Evolutionary conservation across 805 yeast species (phyloP).

Genomic region (Metschnikowia gelsemii): DNA sequence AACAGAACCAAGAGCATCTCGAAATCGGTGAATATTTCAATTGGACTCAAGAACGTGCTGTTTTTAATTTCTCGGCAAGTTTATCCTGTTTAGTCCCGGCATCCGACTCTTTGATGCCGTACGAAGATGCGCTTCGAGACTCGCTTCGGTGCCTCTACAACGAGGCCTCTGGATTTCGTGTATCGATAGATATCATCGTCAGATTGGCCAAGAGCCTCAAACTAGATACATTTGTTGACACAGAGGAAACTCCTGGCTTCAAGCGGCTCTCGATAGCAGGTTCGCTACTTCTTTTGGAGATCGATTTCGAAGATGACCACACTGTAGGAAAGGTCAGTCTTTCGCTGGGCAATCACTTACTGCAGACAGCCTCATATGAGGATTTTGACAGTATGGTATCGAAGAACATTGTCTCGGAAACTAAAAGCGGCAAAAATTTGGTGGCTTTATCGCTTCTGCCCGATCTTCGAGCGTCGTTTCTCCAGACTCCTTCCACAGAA

Average conservation of each 20-base stretch:
- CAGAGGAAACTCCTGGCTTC: conserved; percentile 19
- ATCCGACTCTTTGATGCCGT: conserved; percentile 4
- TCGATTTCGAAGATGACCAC: conserved; percentile 33
- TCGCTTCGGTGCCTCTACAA: conserved; percentile 29
- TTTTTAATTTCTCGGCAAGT: too few relatives aligned
- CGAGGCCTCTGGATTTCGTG: conserved; percentile 29
- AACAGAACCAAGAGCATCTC: too few relatives aligned
- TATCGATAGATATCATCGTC: conserved; percentile 39
- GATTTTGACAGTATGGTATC: background rate
- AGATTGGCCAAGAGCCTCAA: conserved; percentile 40
- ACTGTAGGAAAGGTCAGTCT: conserved; percentile 31
- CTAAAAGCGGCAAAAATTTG: background rate
- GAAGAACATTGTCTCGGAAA: background rate
- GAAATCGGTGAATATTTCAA: too few relatives aligned
- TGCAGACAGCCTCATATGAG: background rate
- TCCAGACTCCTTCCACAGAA: background rate
- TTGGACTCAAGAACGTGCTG: too few relatives aligned
- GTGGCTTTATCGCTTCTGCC: conserved; percentile 6
- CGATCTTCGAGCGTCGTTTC: conserved; percentile 4
- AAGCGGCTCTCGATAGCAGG: conserved; percentile 43
- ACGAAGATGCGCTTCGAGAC: conserved; percentile 13
- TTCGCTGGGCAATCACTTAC: conserved; percentile 35
- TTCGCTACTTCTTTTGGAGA: conserved; percentile 38
- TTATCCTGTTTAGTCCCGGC: background rate
- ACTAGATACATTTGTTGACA: conserved; percentile 43